Conservation (phyloP, 345 rosid genomes). For the Moricandia arvensis region DNA sequence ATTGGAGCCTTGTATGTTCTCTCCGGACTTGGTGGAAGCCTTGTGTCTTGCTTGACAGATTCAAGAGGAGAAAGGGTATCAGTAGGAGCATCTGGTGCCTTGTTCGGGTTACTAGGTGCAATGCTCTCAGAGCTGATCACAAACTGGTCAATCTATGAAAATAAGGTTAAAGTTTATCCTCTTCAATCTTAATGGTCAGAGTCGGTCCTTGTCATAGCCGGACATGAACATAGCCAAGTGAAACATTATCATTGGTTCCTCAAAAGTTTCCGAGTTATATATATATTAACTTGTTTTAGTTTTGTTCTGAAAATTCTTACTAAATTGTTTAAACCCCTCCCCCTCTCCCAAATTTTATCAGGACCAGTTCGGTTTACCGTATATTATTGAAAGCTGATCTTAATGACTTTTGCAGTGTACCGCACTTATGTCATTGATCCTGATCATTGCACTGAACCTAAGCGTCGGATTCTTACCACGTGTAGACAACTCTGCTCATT, state of each 20-base stretch:
- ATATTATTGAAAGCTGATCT: background rate
- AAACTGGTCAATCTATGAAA: slow-evolving; percentile 84
- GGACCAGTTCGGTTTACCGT: background rate
- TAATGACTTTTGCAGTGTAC: slow-evolving; percentile 51
- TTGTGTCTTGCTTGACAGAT: slow-evolving; percentile 57
- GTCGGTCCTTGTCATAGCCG: background rate
- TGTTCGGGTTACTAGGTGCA: slow-evolving; percentile 93
- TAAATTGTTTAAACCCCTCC: background rate
- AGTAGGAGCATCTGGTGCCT: slow-evolving; percentile 95
- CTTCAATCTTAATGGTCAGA: background rate
- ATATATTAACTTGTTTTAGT: too few relatives aligned
- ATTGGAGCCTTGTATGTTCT: slow-evolving; percentile 64
- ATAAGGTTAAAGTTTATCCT: slow-evolving; percentile 53
- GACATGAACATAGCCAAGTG: background rate
- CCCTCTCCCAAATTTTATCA: background rate
- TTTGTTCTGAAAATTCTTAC: too few relatives aligned
- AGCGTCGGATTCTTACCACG: slow-evolving; percentile 73
- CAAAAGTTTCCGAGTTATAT: too few relatives aligned
- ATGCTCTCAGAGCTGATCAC: slow-evolving; percentile 95
- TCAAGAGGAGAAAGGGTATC: slow-evolving; percentile 43
- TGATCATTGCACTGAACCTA: slow-evolving; percentile 69
- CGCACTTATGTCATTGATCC: slow-evolving; percentile 58
- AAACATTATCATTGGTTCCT: too few relatives aligned
- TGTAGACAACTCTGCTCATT: slow-evolving; percentile 91
- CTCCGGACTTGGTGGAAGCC: slow-evolving; percentile 86